phyloP scores from a whole-genome alignment of 2,329 filamentous ascomycete species.

The Talaromyces amestolkiae region DNA sequence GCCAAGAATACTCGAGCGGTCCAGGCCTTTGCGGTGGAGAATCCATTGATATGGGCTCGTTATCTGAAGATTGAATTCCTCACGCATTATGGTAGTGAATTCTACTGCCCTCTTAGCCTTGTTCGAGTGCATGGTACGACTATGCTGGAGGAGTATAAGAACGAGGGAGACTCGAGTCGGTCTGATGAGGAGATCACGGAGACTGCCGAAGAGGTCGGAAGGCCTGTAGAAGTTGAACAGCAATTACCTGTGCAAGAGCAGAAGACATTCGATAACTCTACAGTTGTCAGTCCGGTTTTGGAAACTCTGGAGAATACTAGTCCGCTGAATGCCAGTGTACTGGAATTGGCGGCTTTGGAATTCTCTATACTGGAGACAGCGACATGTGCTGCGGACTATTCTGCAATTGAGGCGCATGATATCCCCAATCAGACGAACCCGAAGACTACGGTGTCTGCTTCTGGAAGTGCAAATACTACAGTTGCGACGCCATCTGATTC shows the following conservation, averaged over 20 bases:
- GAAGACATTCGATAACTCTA: constrained; percentile 1
- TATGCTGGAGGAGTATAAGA: constrained; percentile 91
- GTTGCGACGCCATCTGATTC: constrained; percentile 5
- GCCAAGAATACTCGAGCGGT: constrained; percentile 90
- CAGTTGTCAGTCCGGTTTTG: neutral
- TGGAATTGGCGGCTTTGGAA: constrained; percentile 12
- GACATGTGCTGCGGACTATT: constrained; percentile 10
- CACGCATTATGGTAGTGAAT: constrained; percentile 93
- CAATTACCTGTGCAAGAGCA: constrained; percentile 6
- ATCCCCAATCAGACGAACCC: neutral
- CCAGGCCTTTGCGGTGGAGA: constrained; percentile 89
- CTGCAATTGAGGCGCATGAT: neutral
- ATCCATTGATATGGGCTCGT: constrained; percentile 91
- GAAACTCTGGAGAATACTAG: constrained; percentile 6
- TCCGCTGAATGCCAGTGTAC: constrained; percentile 1
- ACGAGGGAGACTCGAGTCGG: constrained; percentile 68
- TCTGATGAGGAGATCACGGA: constrained; percentile 61
- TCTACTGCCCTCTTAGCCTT: constrained; percentile 89
- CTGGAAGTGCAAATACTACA: constrained; percentile 7
- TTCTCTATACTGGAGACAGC: constrained; percentile 2
- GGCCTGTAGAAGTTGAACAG: constrained; percentile 21
- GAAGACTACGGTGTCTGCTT: neutral
- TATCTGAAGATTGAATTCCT: constrained; percentile 91
- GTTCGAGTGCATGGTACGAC: constrained; percentile 88
- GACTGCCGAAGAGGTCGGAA: constrained; percentile 34